Conservation (phyloP, 2,329 filamentous ascomycete species). For the Fusarium verrucosum region DNA sequence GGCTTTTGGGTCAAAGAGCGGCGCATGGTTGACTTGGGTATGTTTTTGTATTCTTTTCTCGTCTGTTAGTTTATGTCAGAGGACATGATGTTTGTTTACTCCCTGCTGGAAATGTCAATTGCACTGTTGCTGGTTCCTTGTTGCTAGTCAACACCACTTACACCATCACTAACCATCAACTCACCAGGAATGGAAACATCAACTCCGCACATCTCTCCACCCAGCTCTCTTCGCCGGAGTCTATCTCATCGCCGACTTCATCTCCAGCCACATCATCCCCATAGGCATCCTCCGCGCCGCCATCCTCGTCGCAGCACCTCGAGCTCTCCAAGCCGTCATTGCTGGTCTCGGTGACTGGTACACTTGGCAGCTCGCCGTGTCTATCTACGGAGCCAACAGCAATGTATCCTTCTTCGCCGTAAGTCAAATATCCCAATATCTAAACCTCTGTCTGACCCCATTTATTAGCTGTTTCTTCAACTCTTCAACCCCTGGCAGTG, state of each 20-base stretch:
- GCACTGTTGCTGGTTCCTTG: background rate
- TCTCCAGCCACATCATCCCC: constrained; percentile 63
- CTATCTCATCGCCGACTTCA: constrained; percentile 70
- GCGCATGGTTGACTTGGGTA: constrained; percentile 97
- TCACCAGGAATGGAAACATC: constrained; percentile 86
- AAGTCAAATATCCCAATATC: constrained; percentile 46
- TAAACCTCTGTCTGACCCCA: background rate
- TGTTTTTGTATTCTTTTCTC: constrained; percentile 44
- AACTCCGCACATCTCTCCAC: constrained; percentile 89
- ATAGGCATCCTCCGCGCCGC: constrained; percentile 68
- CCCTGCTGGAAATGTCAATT: background rate
- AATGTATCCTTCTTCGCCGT: constrained; percentile 75
- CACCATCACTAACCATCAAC: constrained; percentile 30
- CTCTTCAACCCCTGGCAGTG: constrained; percentile 79
- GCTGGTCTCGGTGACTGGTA: constrained; percentile 85
- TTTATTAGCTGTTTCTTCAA: constrained; percentile 49
- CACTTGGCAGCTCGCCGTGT: constrained; percentile 82
- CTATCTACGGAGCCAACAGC: constrained; percentile 73
- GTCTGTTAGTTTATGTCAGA: background rate
- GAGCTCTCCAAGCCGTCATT: constrained; percentile 77
- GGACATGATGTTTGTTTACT: background rate
- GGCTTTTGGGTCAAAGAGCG: constrained; percentile 78
- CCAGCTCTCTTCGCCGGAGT: constrained; percentile 83
- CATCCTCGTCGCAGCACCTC: constrained; percentile 76
- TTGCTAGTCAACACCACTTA: constrained; percentile 15